phyloP scores from a whole-genome alignment of 768 basidiomycete species.

The Strobilomyces dryophilus region DNA sequence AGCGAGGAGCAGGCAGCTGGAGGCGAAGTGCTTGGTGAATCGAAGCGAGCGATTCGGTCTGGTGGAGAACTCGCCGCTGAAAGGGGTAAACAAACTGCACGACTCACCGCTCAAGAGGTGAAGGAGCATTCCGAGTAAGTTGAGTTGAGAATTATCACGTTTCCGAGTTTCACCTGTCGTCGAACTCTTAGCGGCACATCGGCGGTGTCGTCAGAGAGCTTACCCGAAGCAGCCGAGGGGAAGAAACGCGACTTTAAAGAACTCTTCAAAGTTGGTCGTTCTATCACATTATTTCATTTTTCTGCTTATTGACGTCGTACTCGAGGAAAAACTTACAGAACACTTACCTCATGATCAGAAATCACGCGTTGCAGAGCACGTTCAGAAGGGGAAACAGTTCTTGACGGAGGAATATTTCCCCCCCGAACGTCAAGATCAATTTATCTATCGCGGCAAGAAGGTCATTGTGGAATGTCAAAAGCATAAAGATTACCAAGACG shows the following conservation, averaged over 20 bases:
- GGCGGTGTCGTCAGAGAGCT: conserved; percentile 9
- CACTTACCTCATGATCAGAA: conserved; percentile 69
- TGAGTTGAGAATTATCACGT: no score
- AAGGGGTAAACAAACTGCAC: conserved; percentile 3
- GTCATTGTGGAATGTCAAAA: conserved; percentile 90
- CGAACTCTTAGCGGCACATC: conserved; percentile 19
- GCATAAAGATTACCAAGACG: conserved; percentile 85
- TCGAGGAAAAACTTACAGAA: conserved; percentile 44
- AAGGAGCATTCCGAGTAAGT: conserved; percentile 15
- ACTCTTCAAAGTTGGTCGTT: conserved; percentile 27
- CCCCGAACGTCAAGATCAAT: conserved; percentile 84
- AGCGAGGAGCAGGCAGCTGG: conserved; percentile 33
- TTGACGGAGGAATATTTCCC: conserved; percentile 85
- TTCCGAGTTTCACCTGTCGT: neutral
- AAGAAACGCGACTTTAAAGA: conserved; percentile 34
- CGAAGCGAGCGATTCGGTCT: conserved; percentile 11
- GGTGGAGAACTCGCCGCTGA: conserved; percentile 6
- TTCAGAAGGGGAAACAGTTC: conserved; percentile 61
- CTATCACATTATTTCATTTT: neutral
- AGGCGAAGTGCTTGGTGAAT: conserved; percentile 20
- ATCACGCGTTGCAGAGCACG: conserved; percentile 47
- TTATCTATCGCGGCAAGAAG: conserved; percentile 93
- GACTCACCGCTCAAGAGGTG: conserved; percentile 1
- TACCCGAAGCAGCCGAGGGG: conserved; percentile 31
- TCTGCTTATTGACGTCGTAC: neutral